Evolutionary conservation across 208 protist genomes (phyloP).

Genomic region (Naegleria gruberi): DNA sequence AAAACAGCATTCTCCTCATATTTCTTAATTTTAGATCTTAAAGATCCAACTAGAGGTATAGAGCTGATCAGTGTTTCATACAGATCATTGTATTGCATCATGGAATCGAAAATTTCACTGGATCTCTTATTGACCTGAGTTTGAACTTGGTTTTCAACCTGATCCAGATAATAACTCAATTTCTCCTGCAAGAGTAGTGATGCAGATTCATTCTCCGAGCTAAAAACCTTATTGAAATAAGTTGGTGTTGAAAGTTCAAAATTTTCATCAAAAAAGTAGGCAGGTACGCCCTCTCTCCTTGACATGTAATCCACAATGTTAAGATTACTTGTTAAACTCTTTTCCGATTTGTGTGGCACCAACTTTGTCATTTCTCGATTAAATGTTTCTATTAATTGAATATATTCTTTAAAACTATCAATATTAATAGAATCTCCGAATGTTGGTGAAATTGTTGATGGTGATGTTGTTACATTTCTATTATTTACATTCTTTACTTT

Average conservation of each 20-base stretch:
- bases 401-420: no score
- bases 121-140: background rate
- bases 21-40: background rate
- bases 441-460: no score
- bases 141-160: background rate
- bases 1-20: background rate
- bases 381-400: no score
- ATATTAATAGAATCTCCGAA: no score
- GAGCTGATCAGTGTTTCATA: background rate
- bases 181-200: background rate
- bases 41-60: background rate
- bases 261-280: background rate
- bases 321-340: no score
- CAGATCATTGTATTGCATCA: background rate
- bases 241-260: background rate
- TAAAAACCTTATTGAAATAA: background rate
- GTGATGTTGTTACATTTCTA: no score
- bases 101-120: background rate
- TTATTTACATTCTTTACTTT: no score
- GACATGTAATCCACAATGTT: background rate
- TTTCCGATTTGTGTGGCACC: no score
- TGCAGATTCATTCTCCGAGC: background rate
- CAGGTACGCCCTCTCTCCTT: background rate
- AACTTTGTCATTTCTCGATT: no score
- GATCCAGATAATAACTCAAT: background rate